Percentiles rank a stretch among this genome's conserved stretches.
phyloP scores from a whole-genome alignment of 768 basidiomycete species.

The Hemileccinum impolitum region DNA sequence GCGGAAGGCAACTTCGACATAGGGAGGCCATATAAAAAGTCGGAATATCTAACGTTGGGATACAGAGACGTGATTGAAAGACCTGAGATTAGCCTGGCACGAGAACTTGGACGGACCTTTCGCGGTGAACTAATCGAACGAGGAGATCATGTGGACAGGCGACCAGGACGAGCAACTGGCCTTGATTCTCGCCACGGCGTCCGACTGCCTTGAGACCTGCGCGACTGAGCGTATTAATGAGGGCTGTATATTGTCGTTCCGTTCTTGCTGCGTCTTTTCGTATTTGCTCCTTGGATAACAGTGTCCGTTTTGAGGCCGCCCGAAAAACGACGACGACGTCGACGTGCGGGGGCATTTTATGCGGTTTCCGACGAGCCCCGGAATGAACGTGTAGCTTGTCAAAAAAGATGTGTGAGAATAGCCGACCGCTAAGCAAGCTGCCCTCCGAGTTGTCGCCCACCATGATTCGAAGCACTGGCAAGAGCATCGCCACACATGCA shows the following conservation, averaged over 20 bases:
- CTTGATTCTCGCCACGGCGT: constrained; percentile 70
- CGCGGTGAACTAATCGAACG: constrained; percentile 61
- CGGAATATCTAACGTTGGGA: constrained; percentile 51
- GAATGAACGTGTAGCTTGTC: neutral
- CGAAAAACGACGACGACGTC: constrained; percentile 76
- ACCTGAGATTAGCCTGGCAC: too few species aligned
- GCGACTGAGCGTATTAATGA: constrained; percentile 57
- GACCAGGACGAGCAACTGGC: constrained; percentile 75
- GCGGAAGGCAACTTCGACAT: constrained; percentile 42
- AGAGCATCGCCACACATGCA: neutral
- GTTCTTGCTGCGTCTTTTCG: constrained; percentile 62
- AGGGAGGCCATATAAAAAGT: constrained; percentile 76
- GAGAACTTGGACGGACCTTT: constrained; percentile 52
- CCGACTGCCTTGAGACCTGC: constrained; percentile 72
- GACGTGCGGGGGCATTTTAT: constrained; percentile 49
- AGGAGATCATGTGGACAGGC: constrained; percentile 62
- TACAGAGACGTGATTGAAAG: neutral
- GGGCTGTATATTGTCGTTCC: constrained; percentile 62
- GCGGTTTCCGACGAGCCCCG: neutral
- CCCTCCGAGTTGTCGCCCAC: too few species aligned
- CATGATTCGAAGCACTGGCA: too few species aligned
- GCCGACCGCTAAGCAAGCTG: neutral
- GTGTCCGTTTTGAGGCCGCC: constrained; percentile 36
- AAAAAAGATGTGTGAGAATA: constrained; percentile 5
- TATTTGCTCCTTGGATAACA: constrained; percentile 58